Base-by-base conservation (phyloP, 768 basidiomycete genomes). In the Postia placenta region DNA sequence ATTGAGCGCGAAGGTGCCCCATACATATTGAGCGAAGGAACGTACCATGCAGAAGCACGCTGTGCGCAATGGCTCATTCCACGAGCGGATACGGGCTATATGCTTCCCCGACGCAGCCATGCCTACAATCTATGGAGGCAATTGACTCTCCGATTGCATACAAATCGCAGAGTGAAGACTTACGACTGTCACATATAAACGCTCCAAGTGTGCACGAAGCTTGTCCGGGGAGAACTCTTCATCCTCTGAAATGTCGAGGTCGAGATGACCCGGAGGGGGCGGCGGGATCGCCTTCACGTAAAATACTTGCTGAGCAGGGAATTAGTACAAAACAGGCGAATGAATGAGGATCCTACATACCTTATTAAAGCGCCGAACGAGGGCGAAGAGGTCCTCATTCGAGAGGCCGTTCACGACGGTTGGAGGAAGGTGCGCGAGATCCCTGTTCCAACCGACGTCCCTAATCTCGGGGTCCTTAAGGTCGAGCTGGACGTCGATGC, bases 181-280 rank as follows among this genome's bases (percentile, higher is more conserved):
- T 57, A 65, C 60, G 38, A 73, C 63, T 4, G 64, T 67, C 46
- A 69, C 59, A 51, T 74, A 74, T 19, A 72, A 51, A 2, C 73
- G 53, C 56, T 74, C 73, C 4, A 74, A 50, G 39, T 63, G 68
- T 19, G 67, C 66, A 17, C 72, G 58, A 6, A 74, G 60, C 56
- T 71, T 74, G 53, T 73, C 73, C 0, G 72, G 66, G 1, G 68
- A 64, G 56, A 73, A 73, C 50, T 71, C 70, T 52, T 71, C 72
- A 20, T 69, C 57, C 7, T 60, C 60, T 2, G 67, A 55, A 7
- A 67, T 60, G 47, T 70, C 68, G 5, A 74, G 63, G 49, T 75
- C 73, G 17, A 74, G 66, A 9, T 61, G 56, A 7, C 63, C 63
- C 11, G 61, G 57, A 7, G 63, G 63, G 3, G 53, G 52, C 20